Percentiles rank a stretch among this genome's conserved stretches.
These are phyloP conservation scores for Stemphylium vesicarium DNA, from an alignment of 2,329 filamentous ascomycete genomes.

Conservation along the genomic window DNA sequence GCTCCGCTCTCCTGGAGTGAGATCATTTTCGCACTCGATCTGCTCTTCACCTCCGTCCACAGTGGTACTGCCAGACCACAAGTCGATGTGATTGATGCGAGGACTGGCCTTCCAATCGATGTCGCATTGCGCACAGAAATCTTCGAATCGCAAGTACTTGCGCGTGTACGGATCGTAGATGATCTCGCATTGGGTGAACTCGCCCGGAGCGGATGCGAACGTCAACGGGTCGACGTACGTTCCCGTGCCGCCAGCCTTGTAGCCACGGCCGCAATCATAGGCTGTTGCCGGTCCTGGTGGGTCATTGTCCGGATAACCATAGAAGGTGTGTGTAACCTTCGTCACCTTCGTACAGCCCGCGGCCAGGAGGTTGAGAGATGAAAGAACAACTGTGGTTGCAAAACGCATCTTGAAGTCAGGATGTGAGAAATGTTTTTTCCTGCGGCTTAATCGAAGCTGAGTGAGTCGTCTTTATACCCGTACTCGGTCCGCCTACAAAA, in stretches of 20 bases:
- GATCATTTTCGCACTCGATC: slow-evolving; percentile 30
- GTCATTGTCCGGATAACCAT: slow-evolving; percentile 37
- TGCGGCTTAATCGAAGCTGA: neutral
- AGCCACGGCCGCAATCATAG: slow-evolving; percentile 35
- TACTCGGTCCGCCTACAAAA: neutral
- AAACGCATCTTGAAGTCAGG: slow-evolving; percentile 5
- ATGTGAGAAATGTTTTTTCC: too few species aligned
- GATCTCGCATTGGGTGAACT: slow-evolving; percentile 53
- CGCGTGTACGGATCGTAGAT: slow-evolving; percentile 54
- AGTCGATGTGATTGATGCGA: slow-evolving; percentile 21
- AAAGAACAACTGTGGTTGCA: slow-evolving; percentile 5
- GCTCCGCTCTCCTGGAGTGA: slow-evolving; percentile 23
- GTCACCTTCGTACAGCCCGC: slow-evolving; percentile 12
- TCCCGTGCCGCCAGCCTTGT: slow-evolving; percentile 51
- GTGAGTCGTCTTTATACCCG: neutral
- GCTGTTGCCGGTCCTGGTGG: slow-evolving; percentile 30
- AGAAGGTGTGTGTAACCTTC: slow-evolving; percentile 29
- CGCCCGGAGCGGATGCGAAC: slow-evolving; percentile 51
- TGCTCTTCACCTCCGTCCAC: slow-evolving; percentile 27
- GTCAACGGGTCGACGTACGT: slow-evolving; percentile 54
- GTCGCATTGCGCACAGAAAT: slow-evolving; percentile 44
- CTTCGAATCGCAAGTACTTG: slow-evolving; percentile 53
- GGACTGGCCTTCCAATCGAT: slow-evolving; percentile 26
- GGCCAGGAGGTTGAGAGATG: slow-evolving; percentile 6
- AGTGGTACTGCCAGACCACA: slow-evolving; percentile 27